These are phyloP conservation scores for Chenopodium berlandieri DNA, from an alignment of 148 eudicot genomes.

Conservation along the genomic window DNA sequence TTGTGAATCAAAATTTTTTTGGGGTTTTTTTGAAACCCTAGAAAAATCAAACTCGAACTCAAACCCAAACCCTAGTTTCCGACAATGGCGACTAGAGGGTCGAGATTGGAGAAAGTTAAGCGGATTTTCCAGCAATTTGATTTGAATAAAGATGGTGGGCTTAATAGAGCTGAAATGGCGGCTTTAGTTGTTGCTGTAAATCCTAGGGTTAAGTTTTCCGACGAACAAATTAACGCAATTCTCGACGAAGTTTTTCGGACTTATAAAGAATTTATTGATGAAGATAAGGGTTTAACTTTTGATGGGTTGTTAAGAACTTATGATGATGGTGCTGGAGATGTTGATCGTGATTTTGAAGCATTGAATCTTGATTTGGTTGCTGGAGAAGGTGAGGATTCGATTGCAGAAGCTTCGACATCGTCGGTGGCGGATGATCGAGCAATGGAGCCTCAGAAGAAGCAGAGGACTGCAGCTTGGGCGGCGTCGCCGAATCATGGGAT, in stretches of 20 bases:
- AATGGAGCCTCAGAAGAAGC: slow-evolving; percentile 66
- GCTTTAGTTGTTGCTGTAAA: slow-evolving; percentile 92
- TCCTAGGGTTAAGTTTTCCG: slow-evolving; percentile 90
- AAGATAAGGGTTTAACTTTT: slow-evolving; percentile 65
- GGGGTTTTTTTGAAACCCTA: slow-evolving; percentile 13
- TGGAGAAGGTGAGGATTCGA: slow-evolving; percentile 18
- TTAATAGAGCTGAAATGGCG: slow-evolving; percentile 83
- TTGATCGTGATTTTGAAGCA: slow-evolving; percentile 93
- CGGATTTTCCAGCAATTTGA: slow-evolving; percentile 88
- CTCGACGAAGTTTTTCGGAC: slow-evolving; percentile 93
- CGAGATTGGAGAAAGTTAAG: slow-evolving; percentile 85
- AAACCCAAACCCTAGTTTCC: slow-evolving; percentile 20
- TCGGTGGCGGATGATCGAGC: slow-evolving; percentile 48
- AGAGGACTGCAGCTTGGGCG: slow-evolving; percentile 82
- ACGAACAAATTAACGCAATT: slow-evolving; percentile 86
- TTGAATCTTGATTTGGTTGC: slow-evolving; percentile 47
- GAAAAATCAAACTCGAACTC: neutral
- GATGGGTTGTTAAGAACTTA: slow-evolving; percentile 88
- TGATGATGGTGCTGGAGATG: slow-evolving; percentile 98
- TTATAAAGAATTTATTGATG: slow-evolving; percentile 74
- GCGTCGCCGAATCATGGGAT: slow-evolving; percentile 86
- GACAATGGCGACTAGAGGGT: slow-evolving; percentile 66
- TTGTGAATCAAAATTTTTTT: neutral
- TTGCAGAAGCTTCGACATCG: slow-evolving; percentile 35
- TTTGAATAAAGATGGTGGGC: slow-evolving; percentile 70